Evolutionary conservation across 1,139 yeast genomes (phyloP).

Genomic region (Magnusiomyces tetraspermus): DNA sequence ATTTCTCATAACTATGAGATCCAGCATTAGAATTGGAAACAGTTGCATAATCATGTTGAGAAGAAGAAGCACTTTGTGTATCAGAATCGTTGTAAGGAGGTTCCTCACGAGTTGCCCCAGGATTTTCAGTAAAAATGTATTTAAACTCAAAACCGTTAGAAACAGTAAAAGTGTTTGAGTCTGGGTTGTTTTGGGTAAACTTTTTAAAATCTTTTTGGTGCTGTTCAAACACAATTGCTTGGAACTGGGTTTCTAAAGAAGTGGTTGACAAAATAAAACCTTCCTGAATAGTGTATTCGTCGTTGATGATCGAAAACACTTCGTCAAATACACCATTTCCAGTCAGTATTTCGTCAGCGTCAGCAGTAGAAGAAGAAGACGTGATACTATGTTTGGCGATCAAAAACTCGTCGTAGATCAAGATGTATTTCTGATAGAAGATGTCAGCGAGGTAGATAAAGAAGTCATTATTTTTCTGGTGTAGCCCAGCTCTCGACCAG

Average conservation of each 20-base stretch:
- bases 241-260: not conserved
- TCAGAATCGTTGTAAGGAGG: not conserved
- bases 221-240: not conserved
- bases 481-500: conserved; percentile 68
- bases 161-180: not conserved
- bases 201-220: not conserved
- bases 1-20: not conserved
- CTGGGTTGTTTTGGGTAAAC: not conserved
- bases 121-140: not conserved
- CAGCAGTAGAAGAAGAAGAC: not conserved
- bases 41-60: not conserved
- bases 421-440: conserved; percentile 33
- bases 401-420: conserved; percentile 32
- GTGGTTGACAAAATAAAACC: not conserved
- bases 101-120: too few species aligned
- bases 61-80: not conserved
- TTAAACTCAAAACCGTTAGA: not conserved
- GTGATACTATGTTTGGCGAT: conserved; percentile 12
- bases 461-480: conserved; percentile 63
- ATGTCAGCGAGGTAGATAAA: conserved; percentile 55
- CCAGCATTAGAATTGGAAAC: not conserved
- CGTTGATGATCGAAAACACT: not conserved
- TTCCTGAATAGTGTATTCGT: not conserved
- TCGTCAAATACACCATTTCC: conserved; percentile 4
- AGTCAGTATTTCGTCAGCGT: not conserved